Base-by-base conservation (phyloP, 768 basidiomycete species). In the Sarcodon aspratus region DNA sequence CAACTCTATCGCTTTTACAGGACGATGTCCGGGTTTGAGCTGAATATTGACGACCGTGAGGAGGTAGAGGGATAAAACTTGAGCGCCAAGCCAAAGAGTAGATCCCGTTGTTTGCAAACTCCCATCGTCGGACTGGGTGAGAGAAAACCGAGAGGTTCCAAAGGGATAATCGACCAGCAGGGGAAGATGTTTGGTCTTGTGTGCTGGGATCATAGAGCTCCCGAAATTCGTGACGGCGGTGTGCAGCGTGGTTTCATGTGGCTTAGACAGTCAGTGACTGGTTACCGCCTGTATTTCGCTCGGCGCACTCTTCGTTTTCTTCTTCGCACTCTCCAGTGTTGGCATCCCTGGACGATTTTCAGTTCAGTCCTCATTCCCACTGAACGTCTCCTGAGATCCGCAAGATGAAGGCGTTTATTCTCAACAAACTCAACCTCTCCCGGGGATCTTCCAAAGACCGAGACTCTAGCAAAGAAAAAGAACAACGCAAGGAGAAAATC, bases 31-130 rank as follows among this genome's bases (percentile, higher is more conserved):
- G 17, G 40, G 15, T 27, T 42, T 42, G 40, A 42, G 40, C 5
- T 27, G 21, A 47, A n/a, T 54, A 38, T 57, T 64, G 55, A 68
- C 67, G 17, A 66, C 53, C 44, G 70, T 63, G 15, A 71, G 65
- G 33, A 89, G 69, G 59, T 80, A 87, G 40, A 70, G 57, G 13
- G 84, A 72, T 36, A 92, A 73, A 59, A 84, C 74, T 63, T 94
- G 89, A 0, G 80, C 85, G 37, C 79, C 80, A 47, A 91, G 78
- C 90, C 90, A 92, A 46, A 92, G 77, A 2, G 85, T 78, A 3
- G 87, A 90, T 13, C 90, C 90, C 51, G 85, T 91, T 21, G 81
- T 77, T 12, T 63, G 57, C 21, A 27, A 27, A 27, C 21, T 27
- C 37, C 83, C 80, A 57, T 85, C 72, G 61, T 77, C 68, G 40